phyloP scores from a whole-genome alignment of 805 yeast genomes.

The Saturnispora gosingensis region DNA sequence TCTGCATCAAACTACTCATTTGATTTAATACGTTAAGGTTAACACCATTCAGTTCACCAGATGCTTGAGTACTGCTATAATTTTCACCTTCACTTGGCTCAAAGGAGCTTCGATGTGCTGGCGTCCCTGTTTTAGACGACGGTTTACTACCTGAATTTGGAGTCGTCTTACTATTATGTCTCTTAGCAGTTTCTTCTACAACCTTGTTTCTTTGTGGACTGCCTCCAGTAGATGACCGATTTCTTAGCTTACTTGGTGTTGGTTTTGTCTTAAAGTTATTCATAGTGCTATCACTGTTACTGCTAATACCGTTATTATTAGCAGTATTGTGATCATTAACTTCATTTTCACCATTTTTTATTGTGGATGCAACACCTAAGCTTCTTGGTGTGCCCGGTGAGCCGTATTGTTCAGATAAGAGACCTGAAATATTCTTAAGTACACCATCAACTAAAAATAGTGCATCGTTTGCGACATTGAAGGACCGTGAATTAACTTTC shows the following conservation, averaged over 20 bases:
- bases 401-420: conserved; percentile 27
- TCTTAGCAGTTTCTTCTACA: neutral
- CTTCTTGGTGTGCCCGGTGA: conserved; percentile 3
- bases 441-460: conserved; percentile 62
- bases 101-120: neutral
- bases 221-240: neutral
- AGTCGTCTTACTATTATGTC: neutral
- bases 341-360: neutral
- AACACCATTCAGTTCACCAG: conserved; percentile 1
- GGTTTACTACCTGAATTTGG: neutral
- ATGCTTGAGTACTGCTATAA: neutral
- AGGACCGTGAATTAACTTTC: conserved; percentile 65
- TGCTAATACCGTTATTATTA: neutral
- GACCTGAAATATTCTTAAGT: conserved; percentile 66
- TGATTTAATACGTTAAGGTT: conserved; percentile 3
- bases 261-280: neutral
- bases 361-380: neutral
- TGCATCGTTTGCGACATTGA: conserved; percentile 72
- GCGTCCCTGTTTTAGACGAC: neutral
- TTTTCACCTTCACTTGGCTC: neutral
- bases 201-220: neutral
- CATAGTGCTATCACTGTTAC: neutral
- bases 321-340: neutral
- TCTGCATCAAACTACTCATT: conserved; percentile 5
- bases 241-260: neutral